These are phyloP conservation scores for Aspergillus brasiliensis DNA, from an alignment of 2,329 filamentous ascomycete species.

Conservation along the genomic window DNA sequence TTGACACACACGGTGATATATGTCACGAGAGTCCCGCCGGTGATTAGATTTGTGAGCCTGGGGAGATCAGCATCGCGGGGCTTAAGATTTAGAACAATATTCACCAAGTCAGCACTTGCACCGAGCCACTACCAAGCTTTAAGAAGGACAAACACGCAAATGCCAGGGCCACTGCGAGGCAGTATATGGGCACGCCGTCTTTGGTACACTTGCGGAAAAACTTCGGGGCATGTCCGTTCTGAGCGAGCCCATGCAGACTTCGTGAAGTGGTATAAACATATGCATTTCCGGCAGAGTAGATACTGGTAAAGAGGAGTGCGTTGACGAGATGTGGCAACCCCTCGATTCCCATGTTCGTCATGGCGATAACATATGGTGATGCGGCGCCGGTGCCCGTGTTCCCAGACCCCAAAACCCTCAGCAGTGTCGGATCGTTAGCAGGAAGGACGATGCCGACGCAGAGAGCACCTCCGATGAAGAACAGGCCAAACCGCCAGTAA, in stretches of 20 bases:
- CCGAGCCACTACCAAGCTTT: slow-evolving; percentile 52
- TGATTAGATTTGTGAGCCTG: slow-evolving; percentile 41
- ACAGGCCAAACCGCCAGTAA: slow-evolving; percentile 70
- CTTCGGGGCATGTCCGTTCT: slow-evolving; percentile 56
- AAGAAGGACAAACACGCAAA: slow-evolving; percentile 59
- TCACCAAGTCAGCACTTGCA: slow-evolving; percentile 57
- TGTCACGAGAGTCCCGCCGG: slow-evolving; percentile 60
- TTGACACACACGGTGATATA: slow-evolving; percentile 63
- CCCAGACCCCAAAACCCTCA: slow-evolving; percentile 4
- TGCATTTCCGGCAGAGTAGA: slow-evolving; percentile 60
- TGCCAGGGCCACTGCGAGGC: slow-evolving; percentile 56
- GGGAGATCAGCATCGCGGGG: neutral
- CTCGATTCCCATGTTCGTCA: slow-evolving; percentile 56
- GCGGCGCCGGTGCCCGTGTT: slow-evolving; percentile 44
- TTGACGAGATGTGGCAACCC: slow-evolving; percentile 62
- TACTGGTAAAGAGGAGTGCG: slow-evolving; percentile 56
- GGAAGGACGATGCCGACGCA: slow-evolving; percentile 68
- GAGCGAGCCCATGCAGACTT: slow-evolving; percentile 55
- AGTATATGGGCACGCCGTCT: slow-evolving; percentile 64
- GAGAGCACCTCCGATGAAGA: slow-evolving; percentile 71
- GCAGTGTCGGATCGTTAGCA: slow-evolving; percentile 57
- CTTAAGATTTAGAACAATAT: slow-evolving; percentile 44
- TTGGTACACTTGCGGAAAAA: slow-evolving; percentile 62
- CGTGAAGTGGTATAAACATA: slow-evolving; percentile 58
- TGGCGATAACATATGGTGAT: slow-evolving; percentile 66